Percentiles rank a stretch among this genome's conserved stretches.
Conservation (phyloP, 2,329 filamentous ascomycete genomes). For the Exophiala alcalophila region DNA sequence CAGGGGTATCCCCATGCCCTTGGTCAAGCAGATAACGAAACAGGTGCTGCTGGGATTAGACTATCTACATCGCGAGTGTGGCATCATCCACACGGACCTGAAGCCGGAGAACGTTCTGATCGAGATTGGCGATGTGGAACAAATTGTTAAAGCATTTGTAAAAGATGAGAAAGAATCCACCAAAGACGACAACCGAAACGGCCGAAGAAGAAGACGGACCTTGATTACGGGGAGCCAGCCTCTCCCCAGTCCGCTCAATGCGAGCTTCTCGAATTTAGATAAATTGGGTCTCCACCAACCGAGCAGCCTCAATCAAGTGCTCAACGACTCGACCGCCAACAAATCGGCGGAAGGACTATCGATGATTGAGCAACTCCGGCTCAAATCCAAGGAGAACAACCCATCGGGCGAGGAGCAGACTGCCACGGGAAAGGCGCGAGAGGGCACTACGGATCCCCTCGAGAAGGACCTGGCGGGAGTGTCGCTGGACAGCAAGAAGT, state of each 20-base stretch:
- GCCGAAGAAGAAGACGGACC: constrained; percentile 81
- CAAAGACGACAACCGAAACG: constrained; percentile 89
- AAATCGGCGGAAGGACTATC: constrained; percentile 43
- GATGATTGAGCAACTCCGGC: constrained; percentile 58
- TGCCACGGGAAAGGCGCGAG: constrained; percentile 54
- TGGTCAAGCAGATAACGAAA: constrained; percentile 98
- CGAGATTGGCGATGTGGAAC: constrained; percentile 97
- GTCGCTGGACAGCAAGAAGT: constrained; percentile 72
- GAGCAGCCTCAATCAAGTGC: constrained; percentile 76
- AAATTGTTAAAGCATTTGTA: constrained; percentile 95
- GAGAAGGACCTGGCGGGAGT: constrained; percentile 93
- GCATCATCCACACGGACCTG: constrained; percentile 89
- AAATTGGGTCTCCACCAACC: constrained; percentile 59
- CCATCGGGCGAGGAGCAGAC: constrained; percentile 32
- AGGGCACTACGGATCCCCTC: constrained; percentile 73
- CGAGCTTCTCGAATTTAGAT: constrained; percentile 79
- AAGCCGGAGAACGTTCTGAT: constrained; percentile 98
- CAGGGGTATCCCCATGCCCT: constrained; percentile 88
- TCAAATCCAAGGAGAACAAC: constrained; percentile 43
- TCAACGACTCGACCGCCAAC: constrained; percentile 61
- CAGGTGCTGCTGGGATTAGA: constrained; percentile 93
- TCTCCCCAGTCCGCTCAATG: constrained; percentile 88
- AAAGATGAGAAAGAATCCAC: constrained; percentile 74
- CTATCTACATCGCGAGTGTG: constrained; percentile 95
- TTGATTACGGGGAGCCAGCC: constrained; percentile 97